phyloP scores from a whole-genome alignment of 2,329 filamentous ascomycete genomes.

The Trichophyton rubrum region DNA sequence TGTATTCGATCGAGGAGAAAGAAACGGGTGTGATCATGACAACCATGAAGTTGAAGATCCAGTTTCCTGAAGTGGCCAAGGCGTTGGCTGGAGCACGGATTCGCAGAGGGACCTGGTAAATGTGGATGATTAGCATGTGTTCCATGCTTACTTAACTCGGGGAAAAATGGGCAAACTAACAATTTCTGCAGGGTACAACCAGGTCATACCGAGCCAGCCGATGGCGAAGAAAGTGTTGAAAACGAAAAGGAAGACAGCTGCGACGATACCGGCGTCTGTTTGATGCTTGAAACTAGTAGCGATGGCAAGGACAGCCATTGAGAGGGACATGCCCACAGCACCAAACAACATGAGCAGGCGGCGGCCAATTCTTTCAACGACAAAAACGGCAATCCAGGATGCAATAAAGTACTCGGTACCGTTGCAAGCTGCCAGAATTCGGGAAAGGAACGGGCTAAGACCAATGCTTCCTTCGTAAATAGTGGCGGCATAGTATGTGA shows the following conservation, averaged over 20 bases:
- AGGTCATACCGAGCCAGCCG: slow-evolving; percentile 50
- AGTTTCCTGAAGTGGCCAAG: slow-evolving; percentile 49
- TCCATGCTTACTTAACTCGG: background rate
- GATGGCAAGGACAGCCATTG: slow-evolving; percentile 49
- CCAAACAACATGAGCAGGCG: slow-evolving; percentile 62
- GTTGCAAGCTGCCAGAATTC: slow-evolving; percentile 42
- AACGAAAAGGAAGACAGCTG: slow-evolving; percentile 46
- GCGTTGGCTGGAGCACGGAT: slow-evolving; percentile 48
- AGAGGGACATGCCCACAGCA: slow-evolving; percentile 48
- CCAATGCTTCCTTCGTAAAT: slow-evolving; percentile 34
- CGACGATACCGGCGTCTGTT: slow-evolving; percentile 29
- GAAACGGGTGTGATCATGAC: slow-evolving; percentile 55
- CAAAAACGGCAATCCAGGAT: slow-evolving; percentile 39
- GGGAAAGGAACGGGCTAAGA: slow-evolving; percentile 29
- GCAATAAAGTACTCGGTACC: slow-evolving; percentile 44
- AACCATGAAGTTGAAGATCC: slow-evolving; percentile 52
- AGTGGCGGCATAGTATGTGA: slow-evolving; percentile 35
- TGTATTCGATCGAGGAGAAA: slow-evolving; percentile 43
- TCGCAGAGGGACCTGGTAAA: slow-evolving; percentile 21
- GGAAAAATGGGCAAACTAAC: slow-evolving; percentile 25
- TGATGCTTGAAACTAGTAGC: slow-evolving; percentile 27
- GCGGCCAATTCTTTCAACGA: slow-evolving; percentile 41
- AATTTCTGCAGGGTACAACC: slow-evolving; percentile 51
- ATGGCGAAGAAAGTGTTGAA: slow-evolving; percentile 52
- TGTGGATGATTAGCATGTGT: background rate